Base-by-base conservation (phyloP, 306 rosid genomes). In the Vicia villosa region DNA sequence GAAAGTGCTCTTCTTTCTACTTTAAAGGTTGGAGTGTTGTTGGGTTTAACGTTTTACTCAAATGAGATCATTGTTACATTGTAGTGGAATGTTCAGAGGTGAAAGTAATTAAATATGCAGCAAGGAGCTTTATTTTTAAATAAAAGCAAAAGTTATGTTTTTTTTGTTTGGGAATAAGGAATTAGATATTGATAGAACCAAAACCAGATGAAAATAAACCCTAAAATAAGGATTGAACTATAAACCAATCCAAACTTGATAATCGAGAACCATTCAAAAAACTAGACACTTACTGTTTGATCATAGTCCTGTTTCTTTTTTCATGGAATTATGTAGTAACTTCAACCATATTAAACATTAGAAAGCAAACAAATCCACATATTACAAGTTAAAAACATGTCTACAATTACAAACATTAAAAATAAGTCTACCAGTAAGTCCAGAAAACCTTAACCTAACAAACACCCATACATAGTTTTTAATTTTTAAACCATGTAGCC, bases 341-440 rank as follows among this genome's bases (percentile, higher is more conserved):
- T n/a, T n/a, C n/a, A n/a, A n/a, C n/a, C n/a, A 7, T 19, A 56
- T 22, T 5, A 51, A 21, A 52, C 59, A 52, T 56, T 28, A 14
- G 40, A 26, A 56, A 56, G 40, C 40, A 56, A 26, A 26, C n/a
- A 56, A 56, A 56, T 56, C 63, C 40, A 28, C 41, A 57, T 30
- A 30, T 30, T 57, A 30, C 63, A 30, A 57, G 63, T 30, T 34
- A 30, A 57, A 28, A 28, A 28, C 63, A 30, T 28, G 42, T 57
- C 63, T 30, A 6, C 14, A n/a, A 22, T 20, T 52, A 52, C 30
- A 52, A 20, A 22, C 59, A 21, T 21, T 21, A 9, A 52, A 20
- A 52, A 21, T 52, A 21, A 21, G 59, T 52, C 8, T 30, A 52
- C 8, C 15, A 10, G 8, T 21, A 20, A 57, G 63, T 57, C 41